Evolutionary conservation across 805 yeast genomes (phyloP).

Genomic region (Saturnispora hagleri): DNA sequence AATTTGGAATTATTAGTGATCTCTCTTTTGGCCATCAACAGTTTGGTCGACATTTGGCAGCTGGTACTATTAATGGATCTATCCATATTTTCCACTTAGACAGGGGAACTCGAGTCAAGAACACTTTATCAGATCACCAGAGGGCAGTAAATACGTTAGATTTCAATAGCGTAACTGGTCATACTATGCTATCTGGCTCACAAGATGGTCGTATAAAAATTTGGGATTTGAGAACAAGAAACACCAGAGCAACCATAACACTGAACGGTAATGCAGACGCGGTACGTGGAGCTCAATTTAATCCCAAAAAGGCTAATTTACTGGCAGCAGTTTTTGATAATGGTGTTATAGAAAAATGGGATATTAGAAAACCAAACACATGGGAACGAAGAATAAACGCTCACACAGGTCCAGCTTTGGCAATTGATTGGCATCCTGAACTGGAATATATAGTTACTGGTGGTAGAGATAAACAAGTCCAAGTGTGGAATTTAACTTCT

Average conservation of each 20-base stretch:
- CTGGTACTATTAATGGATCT: conserved; percentile 40
- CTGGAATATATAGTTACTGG: conserved; percentile 79
- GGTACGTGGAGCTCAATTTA: conserved; percentile 44
- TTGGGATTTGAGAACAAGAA: conserved; percentile 57
- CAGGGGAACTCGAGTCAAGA: conserved; percentile 23
- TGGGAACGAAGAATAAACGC: conserved; percentile 73
- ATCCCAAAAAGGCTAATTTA: conserved; percentile 42
- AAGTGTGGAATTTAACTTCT: conserved; percentile 58
- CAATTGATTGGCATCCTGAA: conserved; percentile 83
- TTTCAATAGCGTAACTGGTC: conserved; percentile 32
- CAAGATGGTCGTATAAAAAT: conserved; percentile 72
- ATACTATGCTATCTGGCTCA: conserved; percentile 50
- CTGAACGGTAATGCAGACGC: conserved; percentile 66
- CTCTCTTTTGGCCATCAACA: conserved; percentile 34
- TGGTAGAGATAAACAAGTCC: conserved; percentile 80
- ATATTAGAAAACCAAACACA: conserved; percentile 55
- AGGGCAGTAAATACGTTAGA: conserved; percentile 39
- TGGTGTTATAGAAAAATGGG: conserved; percentile 83
- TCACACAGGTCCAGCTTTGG: conserved; percentile 84
- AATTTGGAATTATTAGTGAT: conserved; percentile 35
- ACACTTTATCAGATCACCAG: conserved; percentile 32
- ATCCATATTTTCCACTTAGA: conserved; percentile 29
- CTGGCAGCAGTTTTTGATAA: conserved; percentile 81
- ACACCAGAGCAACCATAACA: conserved; percentile 38
- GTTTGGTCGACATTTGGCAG: conserved; percentile 32